Conservation (phyloP, 257 asterid species). For the Solanum okadae region DNA sequence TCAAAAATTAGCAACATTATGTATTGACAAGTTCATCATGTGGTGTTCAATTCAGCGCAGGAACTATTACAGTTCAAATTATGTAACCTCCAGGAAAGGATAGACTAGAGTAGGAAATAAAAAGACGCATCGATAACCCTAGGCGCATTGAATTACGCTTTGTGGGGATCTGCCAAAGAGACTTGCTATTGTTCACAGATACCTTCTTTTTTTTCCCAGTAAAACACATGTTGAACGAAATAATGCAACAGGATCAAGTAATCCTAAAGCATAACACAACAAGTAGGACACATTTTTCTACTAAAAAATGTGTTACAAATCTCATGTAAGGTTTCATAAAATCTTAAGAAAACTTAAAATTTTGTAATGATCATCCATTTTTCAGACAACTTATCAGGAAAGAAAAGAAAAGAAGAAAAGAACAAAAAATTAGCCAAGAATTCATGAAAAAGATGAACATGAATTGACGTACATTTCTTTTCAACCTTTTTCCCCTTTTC, state of each 20-base stretch:
- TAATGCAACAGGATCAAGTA: not conserved
- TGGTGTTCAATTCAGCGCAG: not conserved
- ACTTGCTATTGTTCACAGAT: not conserved
- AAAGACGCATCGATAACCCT: not conserved
- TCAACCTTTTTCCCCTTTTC: not conserved
- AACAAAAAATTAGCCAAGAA: not conserved
- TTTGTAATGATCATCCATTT: not conserved
- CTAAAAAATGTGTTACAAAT: not conserved
- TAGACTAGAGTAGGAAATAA: not conserved
- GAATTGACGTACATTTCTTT: not conserved
- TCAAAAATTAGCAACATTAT: conserved; percentile 15
- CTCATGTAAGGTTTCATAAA: not conserved
- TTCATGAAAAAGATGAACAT: not conserved
- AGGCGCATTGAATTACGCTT: not conserved
- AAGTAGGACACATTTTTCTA: not conserved
- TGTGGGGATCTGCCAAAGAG: not conserved
- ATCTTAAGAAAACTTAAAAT: not conserved
- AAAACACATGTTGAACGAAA: not conserved
- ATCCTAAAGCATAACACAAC: not conserved
- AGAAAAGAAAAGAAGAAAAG: not conserved
- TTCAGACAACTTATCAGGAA: not conserved
- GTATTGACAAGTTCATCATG: not conserved
- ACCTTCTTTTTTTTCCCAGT: not conserved
- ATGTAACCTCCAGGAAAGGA: not conserved
- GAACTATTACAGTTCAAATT: not conserved